Evolutionary conservation across 768 basidiomycete species (phyloP).

Genomic region (Tephrocybe sp.): DNA sequence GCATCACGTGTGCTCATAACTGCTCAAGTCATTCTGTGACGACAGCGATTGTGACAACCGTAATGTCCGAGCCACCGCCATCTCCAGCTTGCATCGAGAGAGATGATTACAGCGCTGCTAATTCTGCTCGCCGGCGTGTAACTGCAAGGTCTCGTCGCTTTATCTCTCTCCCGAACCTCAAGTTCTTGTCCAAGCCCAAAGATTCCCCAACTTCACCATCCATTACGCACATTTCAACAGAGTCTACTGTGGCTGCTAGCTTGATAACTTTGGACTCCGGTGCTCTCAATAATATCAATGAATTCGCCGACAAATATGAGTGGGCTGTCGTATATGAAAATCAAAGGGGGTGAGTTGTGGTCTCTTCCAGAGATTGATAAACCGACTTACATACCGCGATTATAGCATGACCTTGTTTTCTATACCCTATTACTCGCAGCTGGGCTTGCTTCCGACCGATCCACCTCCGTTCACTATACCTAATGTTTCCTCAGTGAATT

Average conservation of each 20-base stretch:
- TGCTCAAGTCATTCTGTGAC: not conserved
- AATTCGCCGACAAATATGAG: constrained; percentile 55
- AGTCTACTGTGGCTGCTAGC: not conserved
- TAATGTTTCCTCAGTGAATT: constrained; percentile 34
- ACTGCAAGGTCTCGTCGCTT: constrained; percentile 32
- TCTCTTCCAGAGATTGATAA: not conserved
- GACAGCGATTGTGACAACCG: not conserved
- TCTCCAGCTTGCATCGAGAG: constrained; percentile 38
- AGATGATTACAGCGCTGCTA: constrained; percentile 42
- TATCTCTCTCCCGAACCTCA: constrained; percentile 33
- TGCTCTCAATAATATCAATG: constrained; percentile 19
- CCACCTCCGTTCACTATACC: constrained; percentile 75
- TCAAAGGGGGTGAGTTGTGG: constrained; percentile 72
- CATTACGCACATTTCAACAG: not conserved
- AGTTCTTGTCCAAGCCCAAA: constrained; percentile 8
- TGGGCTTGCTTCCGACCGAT: constrained; percentile 69
- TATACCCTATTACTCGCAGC: constrained; percentile 66
- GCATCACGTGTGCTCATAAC: not conserved
- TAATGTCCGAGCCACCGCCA: constrained; percentile 21
- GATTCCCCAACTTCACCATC: not conserved
- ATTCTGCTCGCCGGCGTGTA: constrained; percentile 49
- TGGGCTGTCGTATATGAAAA: constrained; percentile 86
- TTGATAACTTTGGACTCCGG: constrained; percentile 17
- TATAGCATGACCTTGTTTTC: constrained; percentile 67
- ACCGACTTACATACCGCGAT: not conserved